Evolutionary conservation across 2,329 filamentous ascomycete species (phyloP).

Genomic region (Colletotrichum phormii): DNA sequence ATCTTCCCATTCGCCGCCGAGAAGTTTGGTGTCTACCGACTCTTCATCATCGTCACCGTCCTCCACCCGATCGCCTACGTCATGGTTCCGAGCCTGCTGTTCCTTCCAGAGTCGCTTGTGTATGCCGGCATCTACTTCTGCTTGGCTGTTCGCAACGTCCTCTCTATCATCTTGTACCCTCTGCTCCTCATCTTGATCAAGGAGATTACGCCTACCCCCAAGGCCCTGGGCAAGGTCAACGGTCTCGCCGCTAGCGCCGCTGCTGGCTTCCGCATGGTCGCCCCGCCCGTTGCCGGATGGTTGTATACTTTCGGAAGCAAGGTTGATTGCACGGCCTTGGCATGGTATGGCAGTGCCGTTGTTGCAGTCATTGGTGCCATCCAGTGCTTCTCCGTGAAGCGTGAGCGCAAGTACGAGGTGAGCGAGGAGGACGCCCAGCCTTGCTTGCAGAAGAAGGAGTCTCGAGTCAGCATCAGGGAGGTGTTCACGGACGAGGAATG

Average conservation of each 20-base stretch:
- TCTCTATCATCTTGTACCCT: constrained; percentile 74
- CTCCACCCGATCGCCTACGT: constrained; percentile 72
- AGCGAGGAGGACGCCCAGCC: constrained; percentile 30
- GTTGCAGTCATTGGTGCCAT: constrained; percentile 68
- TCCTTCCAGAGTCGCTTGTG: constrained; percentile 63
- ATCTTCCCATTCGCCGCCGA: constrained; percentile 71
- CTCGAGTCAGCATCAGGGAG: constrained; percentile 29
- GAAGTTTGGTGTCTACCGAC: constrained; percentile 67
- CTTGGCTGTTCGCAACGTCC: constrained; percentile 68
- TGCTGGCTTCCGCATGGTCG: constrained; percentile 75
- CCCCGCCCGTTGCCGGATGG: constrained; percentile 73
- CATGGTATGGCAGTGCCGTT: constrained; percentile 72
- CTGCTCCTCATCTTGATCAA: constrained; percentile 76
- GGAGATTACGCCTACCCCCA: constrained; percentile 68
- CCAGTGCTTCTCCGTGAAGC: constrained; percentile 68
- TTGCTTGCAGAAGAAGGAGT: constrained; percentile 25
- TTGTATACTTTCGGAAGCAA: constrained; percentile 71
- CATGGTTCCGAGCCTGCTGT: constrained; percentile 68
- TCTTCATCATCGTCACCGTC: constrained; percentile 68
- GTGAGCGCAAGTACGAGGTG: constrained; percentile 39
- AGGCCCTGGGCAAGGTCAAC: constrained; percentile 72
- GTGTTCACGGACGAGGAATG: constrained; percentile 34
- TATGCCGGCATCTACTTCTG: constrained; percentile 70
- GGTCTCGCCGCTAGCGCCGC: constrained; percentile 74
- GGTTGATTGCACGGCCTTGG: constrained; percentile 69